A percentile compares a stretch with the other conserved stretches of the same genome.
phyloP scores from a whole-genome alignment of 169 alveolate species.

The Eimeria acervulina region DNA sequence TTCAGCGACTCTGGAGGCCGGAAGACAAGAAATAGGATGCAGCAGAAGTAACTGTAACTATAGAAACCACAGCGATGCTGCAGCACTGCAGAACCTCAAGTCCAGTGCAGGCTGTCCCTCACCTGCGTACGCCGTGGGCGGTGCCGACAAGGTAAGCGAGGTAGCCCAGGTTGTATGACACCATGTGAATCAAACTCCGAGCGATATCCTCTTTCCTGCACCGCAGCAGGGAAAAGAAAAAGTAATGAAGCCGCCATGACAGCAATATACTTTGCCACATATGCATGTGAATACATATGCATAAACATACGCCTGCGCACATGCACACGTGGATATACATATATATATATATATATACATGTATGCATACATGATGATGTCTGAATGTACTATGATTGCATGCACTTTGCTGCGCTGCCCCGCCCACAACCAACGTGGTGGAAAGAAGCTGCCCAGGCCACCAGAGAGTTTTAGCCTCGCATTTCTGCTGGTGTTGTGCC shows the following conservation, averaged over 20 bases:
- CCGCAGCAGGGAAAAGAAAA: not conserved
- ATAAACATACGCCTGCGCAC: not conserved
- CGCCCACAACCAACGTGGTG: not conserved
- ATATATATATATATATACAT: not conserved
- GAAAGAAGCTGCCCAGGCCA: not conserved
- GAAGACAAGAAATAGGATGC: not conserved
- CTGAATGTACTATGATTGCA: not conserved
- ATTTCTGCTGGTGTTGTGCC: not conserved
- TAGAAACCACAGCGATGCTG: not conserved
- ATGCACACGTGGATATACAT: not conserved
- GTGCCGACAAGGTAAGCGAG: constrained; percentile 91
- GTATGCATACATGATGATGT: not conserved
- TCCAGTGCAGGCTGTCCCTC: not conserved
- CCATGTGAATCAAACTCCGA: constrained; percentile 92
- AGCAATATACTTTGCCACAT: not conserved
- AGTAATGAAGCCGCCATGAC: not conserved
- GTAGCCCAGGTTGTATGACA: constrained; percentile 93
- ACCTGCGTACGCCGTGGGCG: constrained; percentile 90
- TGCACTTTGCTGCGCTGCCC: not conserved
- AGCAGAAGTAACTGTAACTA: not conserved
- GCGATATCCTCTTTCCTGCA: constrained; percentile 92
- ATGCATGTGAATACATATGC: not conserved
- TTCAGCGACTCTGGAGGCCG: not conserved
- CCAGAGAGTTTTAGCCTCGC: not conserved
- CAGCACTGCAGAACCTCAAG: not conserved